phyloP scores from a whole-genome alignment of 2,329 filamentous ascomycete genomes.

The Aschersonia sp. region DNA sequence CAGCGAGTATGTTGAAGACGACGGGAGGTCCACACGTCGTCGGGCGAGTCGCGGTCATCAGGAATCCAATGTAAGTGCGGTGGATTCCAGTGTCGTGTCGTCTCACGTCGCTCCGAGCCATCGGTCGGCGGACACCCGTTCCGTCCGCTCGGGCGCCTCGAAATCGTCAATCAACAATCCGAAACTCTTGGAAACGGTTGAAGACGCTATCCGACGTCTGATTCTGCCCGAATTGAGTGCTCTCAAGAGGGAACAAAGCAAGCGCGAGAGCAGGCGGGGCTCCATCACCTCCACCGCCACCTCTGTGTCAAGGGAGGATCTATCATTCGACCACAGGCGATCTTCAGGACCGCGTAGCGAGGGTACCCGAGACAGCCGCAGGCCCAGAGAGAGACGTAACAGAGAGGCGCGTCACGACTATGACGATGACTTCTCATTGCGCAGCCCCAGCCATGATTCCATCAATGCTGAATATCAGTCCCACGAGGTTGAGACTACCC shows the following conservation, averaged over 20 bases:
- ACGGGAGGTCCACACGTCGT: slow-evolving; percentile 29
- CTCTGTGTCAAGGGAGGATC: slow-evolving; percentile 37
- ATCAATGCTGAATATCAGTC: slow-evolving; percentile 20
- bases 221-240: slow-evolving; percentile 87
- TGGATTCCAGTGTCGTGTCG: slow-evolving; percentile 39
- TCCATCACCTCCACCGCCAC: slow-evolving; percentile 45
- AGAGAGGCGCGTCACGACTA: slow-evolving; percentile 41
- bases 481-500: slow-evolving; percentile 26
- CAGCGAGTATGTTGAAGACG: slow-evolving; percentile 31
- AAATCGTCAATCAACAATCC: slow-evolving; percentile 83
- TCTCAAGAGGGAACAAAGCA: slow-evolving; percentile 79
- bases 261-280: slow-evolving; percentile 53
- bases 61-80: slow-evolving; percentile 37
- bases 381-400: slow-evolving; percentile 29
- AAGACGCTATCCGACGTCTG: slow-evolving; percentile 79
- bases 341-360: slow-evolving; percentile 41
- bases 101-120: slow-evolving; percentile 39
- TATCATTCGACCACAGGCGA: slow-evolving; percentile 44
- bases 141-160: slow-evolving; percentile 33
- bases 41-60: slow-evolving; percentile 36
- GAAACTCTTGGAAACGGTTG: slow-evolving; percentile 77
- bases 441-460: slow-evolving; percentile 32
- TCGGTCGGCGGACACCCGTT: slow-evolving; percentile 39
- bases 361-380: slow-evolving; percentile 36
- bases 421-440: slow-evolving; percentile 32